Conservation (phyloP, 371 early-diverging fungal genomes). For the Mortierella sp. region DNA sequence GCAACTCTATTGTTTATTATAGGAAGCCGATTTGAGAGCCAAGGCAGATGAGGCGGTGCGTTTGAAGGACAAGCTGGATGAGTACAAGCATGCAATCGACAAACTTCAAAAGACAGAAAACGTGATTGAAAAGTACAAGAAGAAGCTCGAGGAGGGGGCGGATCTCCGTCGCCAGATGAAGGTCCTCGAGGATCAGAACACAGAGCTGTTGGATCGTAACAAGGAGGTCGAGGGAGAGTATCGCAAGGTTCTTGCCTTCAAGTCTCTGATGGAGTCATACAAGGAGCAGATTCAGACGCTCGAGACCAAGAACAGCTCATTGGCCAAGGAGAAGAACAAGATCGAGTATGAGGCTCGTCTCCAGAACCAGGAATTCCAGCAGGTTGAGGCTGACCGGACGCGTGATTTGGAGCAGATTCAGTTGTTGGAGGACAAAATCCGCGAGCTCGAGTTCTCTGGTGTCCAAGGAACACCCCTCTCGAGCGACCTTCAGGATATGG, state of each 20-base stretch:
- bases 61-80: conserved; percentile 91
- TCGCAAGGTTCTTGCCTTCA: conserved; percentile 82
- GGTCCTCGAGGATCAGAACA: conserved; percentile 87
- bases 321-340: conserved; percentile 81
- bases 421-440: conserved; percentile 83
- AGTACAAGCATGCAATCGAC: conserved; percentile 90
- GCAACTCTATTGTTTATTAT: conserved; percentile 16
- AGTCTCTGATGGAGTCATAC: conserved; percentile 88
- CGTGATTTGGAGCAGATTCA: conserved; percentile 84
- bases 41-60: conserved; percentile 78
- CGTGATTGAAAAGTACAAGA: conserved; percentile 95
- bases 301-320: conserved; percentile 78
- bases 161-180: conserved; percentile 86
- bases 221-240: conserved; percentile 89
- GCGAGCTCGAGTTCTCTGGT: conserved; percentile 86
- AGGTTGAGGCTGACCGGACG: conserved; percentile 75
- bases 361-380: conserved; percentile 71
- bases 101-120: conserved; percentile 93
- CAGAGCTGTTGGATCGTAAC: conserved; percentile 74
- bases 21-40: conserved; percentile 69
- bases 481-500: conserved; percentile 54
- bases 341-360: conserved; percentile 80
- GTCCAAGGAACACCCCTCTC: conserved; percentile 52
- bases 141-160: conserved; percentile 89
- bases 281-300: conserved; percentile 84